phyloP scores from a whole-genome alignment of 208 protist species.

The Lotmaria passim region DNA sequence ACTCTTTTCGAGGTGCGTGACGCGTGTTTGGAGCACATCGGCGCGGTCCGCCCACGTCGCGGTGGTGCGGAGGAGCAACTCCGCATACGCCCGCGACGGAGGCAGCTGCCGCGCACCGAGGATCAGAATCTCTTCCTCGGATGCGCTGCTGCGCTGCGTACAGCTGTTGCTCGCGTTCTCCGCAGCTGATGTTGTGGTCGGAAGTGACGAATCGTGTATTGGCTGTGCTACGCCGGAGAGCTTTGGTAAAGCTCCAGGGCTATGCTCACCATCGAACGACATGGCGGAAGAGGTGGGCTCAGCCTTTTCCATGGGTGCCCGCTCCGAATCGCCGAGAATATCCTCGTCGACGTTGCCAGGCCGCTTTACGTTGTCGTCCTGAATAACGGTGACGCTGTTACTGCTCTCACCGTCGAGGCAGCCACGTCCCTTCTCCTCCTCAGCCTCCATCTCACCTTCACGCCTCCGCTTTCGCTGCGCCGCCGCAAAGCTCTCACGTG shows the following conservation, averaged over 20 bases:
- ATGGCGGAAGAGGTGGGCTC: background rate
- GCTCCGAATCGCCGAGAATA: background rate
- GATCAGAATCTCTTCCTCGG: slow-evolving; percentile 44
- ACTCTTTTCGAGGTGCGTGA: slow-evolving; percentile 43
- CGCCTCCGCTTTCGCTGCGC: background rate
- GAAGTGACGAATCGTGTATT: background rate
- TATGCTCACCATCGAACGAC: background rate
- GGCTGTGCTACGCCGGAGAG: background rate
- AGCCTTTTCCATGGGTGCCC: background rate
- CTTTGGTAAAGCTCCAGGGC: background rate
- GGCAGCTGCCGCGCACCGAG: slow-evolving; percentile 49
- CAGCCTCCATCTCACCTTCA: background rate
- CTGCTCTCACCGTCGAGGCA: background rate
- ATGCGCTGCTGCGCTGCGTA: slow-evolving; percentile 1
- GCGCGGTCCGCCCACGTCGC: slow-evolving; percentile 40
- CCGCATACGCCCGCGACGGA: slow-evolving; percentile 53
- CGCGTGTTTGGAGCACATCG: slow-evolving; percentile 41
- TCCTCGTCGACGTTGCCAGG: background rate
- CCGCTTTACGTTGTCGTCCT: background rate
- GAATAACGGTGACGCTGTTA: slow-evolving; percentile 14
- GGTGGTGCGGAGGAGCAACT: slow-evolving; percentile 44
- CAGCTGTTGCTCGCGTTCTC: background rate
- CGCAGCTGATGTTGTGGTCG: background rate
- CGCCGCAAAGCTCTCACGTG: too few relatives aligned
- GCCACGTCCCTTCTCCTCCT: background rate